phyloP scores from a whole-genome alignment of 768 basidiomycete species.

The Trametes meyenii region DNA sequence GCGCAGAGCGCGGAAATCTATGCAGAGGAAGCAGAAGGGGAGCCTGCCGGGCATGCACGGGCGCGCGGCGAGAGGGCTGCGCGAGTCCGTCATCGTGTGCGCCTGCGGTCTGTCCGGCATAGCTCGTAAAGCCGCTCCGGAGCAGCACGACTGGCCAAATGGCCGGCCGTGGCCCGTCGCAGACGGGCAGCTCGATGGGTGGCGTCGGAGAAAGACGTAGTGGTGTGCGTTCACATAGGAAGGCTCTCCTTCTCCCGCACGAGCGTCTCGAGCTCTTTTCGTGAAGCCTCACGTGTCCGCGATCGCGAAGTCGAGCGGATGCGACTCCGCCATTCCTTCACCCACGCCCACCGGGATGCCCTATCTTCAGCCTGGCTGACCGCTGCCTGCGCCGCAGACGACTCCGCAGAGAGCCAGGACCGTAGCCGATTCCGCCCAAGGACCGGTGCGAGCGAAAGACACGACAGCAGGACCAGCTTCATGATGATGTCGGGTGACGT shows the following conservation, averaged over 20 bases:
- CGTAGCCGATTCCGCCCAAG: constrained; percentile 71
- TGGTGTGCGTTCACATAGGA: constrained; percentile 21
- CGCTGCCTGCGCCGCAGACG: constrained; percentile 10
- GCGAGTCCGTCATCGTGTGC: constrained; percentile 3
- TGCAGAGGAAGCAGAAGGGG: constrained; percentile 1
- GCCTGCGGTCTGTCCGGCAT: constrained; percentile 10
- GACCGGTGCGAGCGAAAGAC: constrained; percentile 86
- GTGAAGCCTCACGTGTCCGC: constrained; percentile 46
- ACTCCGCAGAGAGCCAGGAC: constrained; percentile 49
- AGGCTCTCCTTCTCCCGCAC: constrained; percentile 54
- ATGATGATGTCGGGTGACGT: constrained; percentile 80
- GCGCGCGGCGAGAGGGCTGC: neutral
- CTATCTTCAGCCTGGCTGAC: constrained; percentile 41
- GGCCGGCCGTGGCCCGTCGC: neutral
- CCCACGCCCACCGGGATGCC: constrained; percentile 58
- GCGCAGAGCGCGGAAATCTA: constrained; percentile 11
- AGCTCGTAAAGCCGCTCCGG: neutral
- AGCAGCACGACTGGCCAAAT: neutral
- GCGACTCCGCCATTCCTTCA: constrained; percentile 68
- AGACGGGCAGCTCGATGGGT: neutral
- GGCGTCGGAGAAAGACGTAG: neutral
- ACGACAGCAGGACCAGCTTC: constrained; percentile 82
- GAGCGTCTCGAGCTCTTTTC: constrained; percentile 51
- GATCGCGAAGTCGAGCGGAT: constrained; percentile 58
- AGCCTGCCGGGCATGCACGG: neutral